A percentile compares a stretch with the other conserved stretches of the same genome.
These are phyloP conservation scores for Vanrija pseudolonga DNA, from an alignment of 1,284 basidiomycete species.

Conservation along the genomic window DNA sequence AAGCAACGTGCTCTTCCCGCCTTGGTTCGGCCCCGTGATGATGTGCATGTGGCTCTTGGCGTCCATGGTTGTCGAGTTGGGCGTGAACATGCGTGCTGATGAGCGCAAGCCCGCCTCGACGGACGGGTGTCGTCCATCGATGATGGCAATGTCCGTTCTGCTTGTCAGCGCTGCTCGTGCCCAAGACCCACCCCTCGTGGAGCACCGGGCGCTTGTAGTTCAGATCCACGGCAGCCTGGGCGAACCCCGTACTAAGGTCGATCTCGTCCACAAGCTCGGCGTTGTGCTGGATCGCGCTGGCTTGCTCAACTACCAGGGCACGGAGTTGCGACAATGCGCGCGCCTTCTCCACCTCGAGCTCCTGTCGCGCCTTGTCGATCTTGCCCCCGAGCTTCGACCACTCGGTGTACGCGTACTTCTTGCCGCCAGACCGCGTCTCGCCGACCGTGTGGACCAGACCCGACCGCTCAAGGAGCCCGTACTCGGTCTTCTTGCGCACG, in stretches of 20 bases:
- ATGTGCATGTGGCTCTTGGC: slow-evolving; percentile 63
- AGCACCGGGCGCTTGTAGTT: slow-evolving; percentile 70
- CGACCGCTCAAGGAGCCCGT: slow-evolving; percentile 42
- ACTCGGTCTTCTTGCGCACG: slow-evolving; percentile 53
- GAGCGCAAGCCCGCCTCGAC: slow-evolving; percentile 84
- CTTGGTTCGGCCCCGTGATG: slow-evolving; percentile 97
- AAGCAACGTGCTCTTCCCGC: slow-evolving; percentile 83
- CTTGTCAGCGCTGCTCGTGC: slow-evolving; percentile 4
- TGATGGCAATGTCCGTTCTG: slow-evolving; percentile 65
- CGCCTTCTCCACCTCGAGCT: slow-evolving; percentile 61
- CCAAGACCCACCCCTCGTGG: slow-evolving; percentile 60
- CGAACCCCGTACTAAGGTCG: slow-evolving; percentile 79
- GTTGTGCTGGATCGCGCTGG: slow-evolving; percentile 63
- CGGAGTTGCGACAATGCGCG: slow-evolving; percentile 67
- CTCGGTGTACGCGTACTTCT: slow-evolving; percentile 62
- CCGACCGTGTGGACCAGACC: slow-evolving; percentile 24
- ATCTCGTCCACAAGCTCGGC: slow-evolving; percentile 81
- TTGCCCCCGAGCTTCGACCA: slow-evolving; percentile 70
- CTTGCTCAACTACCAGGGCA: slow-evolving; percentile 62
- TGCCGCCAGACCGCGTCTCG: slow-evolving; percentile 28
- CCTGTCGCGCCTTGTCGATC: slow-evolving; percentile 59
- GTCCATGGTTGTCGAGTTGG: slow-evolving; percentile 70
- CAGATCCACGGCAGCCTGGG: slow-evolving; percentile 74
- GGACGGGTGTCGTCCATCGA: slow-evolving; percentile 82
- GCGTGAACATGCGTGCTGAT: slow-evolving; percentile 70